A percentile compares a stretch with the other conserved stretches of the same genome.
phyloP scores from a whole-genome alignment of 192 early-diverging fungal species.

The Pilaira anomala region DNA sequence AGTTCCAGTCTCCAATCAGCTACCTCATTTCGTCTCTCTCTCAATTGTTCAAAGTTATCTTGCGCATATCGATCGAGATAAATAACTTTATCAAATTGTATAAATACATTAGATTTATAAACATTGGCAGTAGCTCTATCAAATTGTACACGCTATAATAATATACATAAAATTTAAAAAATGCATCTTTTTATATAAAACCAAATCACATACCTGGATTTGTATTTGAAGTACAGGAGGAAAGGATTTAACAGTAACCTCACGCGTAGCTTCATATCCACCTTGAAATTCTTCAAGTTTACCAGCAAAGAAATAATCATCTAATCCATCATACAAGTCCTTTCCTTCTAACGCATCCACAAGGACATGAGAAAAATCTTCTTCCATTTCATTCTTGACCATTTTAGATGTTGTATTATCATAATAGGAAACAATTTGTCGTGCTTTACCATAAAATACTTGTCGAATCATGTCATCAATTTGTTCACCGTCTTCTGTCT shows the following conservation, averaged over 20 bases:
- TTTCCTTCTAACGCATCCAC: slow-evolving; percentile 45
- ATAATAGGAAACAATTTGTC: slow-evolving; percentile 39
- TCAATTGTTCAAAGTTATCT: slow-evolving; percentile 28
- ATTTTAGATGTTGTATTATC: slow-evolving; percentile 34
- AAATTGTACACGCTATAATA: slow-evolving; percentile 59
- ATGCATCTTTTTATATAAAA: not conserved
- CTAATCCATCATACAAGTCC: slow-evolving; percentile 54
- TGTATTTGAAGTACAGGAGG: slow-evolving; percentile 73
- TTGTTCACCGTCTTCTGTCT: slow-evolving; percentile 17
- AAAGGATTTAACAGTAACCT: slow-evolving; percentile 46
- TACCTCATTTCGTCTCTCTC: slow-evolving; percentile 17
- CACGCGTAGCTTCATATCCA: slow-evolving; percentile 33
- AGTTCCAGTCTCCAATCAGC: slow-evolving; percentile 33
- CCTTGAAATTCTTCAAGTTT: slow-evolving; percentile 35
- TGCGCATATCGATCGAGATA: slow-evolving; percentile 59
- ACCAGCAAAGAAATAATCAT: slow-evolving; percentile 54
- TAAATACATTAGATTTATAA: slow-evolving; percentile 69
- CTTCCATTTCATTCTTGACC: slow-evolving; percentile 38
- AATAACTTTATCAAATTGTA: slow-evolving; percentile 57
- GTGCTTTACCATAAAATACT: slow-evolving; percentile 53
- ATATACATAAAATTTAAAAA: not conserved
- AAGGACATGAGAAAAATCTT: slow-evolving; percentile 48
- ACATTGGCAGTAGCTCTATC: slow-evolving; percentile 50
- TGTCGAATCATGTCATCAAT: slow-evolving; percentile 30
- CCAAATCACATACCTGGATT: slow-evolving; percentile 40